Base-by-base conservation (phyloP, 768 basidiomycete genomes). In the Lepiota brunneoincarnata region DNA sequence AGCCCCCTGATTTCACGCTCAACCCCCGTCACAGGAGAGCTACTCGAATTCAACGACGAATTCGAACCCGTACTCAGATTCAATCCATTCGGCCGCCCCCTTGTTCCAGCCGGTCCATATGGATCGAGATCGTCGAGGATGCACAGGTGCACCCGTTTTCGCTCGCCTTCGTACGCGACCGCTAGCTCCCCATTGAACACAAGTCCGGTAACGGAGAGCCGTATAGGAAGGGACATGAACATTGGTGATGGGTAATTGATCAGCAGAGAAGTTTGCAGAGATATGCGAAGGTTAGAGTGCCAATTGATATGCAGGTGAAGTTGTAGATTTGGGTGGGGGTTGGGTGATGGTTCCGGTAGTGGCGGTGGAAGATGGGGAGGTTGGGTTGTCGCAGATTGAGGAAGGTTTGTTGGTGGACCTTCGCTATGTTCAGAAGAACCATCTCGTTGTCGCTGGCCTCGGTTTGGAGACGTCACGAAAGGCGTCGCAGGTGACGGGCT, bases 151-250 rank as follows among this genome's bases (percentile, higher is more conserved):
- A 98, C 77, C 7, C 94, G 82, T 44, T 82, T 72, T 50, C 86
- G 83, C 57, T 83, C 81, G 55, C 91, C 93, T 64, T 96, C 89
- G 72, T 93, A 98, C 11, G 96, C 97, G 34, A 98, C 80, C 7
- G 91, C 89, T 41, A 98, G 72, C 63, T 96, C 91, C 54, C 91
- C 92, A 11, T 80, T 79, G 68, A 98, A 91, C 12, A 93, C 75
- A 54, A 98, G 76, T 0, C 92, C 91, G 0, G 89, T 95, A 23
- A 98, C 83, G n/a, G 87, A 89, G 51, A 98, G 84, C 63, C 91
- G 89, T 68, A 99, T 91, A 6, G 97, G 97, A 21, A 99, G 80
- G 12, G 91, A 87, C 95, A 99, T 98, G 78, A 99, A 98, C 67
- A 89, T 82, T 0, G 89, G 87, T 0, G 93, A 93, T 4, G 97